Percentiles rank a stretch among this genome's conserved stretches.
Evolutionary conservation across 768 basidiomycete genomes (phyloP).

Genomic region (Suillus discolor): DNA sequence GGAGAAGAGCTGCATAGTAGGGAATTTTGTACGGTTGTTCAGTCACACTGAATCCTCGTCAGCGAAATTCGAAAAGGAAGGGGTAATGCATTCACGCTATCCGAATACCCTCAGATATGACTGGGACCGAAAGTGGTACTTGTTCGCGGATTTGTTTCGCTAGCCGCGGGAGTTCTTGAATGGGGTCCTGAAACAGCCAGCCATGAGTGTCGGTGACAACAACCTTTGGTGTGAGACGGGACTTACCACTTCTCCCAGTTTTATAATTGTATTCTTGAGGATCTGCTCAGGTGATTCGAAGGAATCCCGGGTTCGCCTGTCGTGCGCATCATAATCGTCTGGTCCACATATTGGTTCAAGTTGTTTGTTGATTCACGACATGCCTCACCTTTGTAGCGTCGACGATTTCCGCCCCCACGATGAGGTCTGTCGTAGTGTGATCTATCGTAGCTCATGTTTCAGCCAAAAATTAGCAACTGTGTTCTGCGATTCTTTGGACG

Average conservation of each 20-base stretch:
- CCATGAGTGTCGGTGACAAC: constrained; percentile 10
- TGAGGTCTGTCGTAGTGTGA: constrained; percentile 51
- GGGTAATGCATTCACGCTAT: constrained; percentile 50
- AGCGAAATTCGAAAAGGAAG: constrained; percentile 11
- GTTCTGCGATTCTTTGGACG: constrained; percentile 11
- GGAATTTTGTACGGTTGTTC: constrained; percentile 96
- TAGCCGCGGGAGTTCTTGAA: constrained; percentile 68
- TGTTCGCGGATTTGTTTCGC: constrained; percentile 67
- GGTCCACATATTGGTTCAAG: constrained; percentile 10
- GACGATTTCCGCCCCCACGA: constrained; percentile 49
- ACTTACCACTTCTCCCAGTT: constrained; percentile 82
- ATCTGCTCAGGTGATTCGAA: constrained; percentile 76
- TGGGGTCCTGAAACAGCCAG: constrained; percentile 54
- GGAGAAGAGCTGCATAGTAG: constrained; percentile 81
- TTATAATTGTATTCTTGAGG: constrained; percentile 66
- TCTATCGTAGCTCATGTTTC: constrained; percentile 61
- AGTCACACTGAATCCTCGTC: constrained; percentile 56
- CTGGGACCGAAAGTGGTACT: constrained; percentile 57
- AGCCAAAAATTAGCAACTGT: constrained; percentile 11
- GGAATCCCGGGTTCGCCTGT: constrained; percentile 58
- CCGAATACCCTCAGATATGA: constrained; percentile 74
- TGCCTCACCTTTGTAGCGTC: constrained; percentile 54
- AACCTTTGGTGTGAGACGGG: background rate
- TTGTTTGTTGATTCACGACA: constrained; percentile 3
- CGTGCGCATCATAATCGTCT: constrained; percentile 67